These are phyloP conservation scores for Fusarium sp. DNA, from an alignment of 2,329 filamentous ascomycete genomes.

Conservation along the genomic window DNA sequence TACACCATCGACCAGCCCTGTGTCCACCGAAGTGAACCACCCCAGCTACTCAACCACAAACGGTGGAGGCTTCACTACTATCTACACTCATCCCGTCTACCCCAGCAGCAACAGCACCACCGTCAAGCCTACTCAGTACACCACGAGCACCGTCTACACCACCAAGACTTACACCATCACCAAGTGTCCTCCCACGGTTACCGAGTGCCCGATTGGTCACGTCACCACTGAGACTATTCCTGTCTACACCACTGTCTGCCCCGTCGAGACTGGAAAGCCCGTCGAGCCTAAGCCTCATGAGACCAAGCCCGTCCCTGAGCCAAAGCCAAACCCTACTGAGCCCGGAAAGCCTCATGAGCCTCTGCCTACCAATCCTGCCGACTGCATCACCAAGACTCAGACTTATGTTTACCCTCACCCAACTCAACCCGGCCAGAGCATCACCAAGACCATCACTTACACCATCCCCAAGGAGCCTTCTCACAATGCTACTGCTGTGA, in stretches of 20 bases:
- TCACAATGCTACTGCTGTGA: conserved; percentile 30
- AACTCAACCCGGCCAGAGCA: conserved; percentile 34
- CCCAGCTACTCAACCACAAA: conserved; percentile 41
- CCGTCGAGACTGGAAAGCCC: conserved; percentile 26
- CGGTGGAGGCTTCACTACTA: conserved; percentile 30
- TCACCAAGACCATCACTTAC: conserved; percentile 42
- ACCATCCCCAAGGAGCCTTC: conserved; percentile 32
- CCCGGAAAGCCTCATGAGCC: conserved; percentile 32
- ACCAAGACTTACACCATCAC: conserved; percentile 38
- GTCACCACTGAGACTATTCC: conserved; percentile 37
- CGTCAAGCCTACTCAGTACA: conserved; percentile 23
- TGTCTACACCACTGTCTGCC: conserved; percentile 37
- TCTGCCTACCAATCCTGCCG: conserved; percentile 28
- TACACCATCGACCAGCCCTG: conserved; percentile 30
- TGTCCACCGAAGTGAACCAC: conserved; percentile 49
- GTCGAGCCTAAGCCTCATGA: conserved; percentile 18
- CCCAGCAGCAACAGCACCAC: conserved; percentile 26
- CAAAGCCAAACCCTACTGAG: conserved; percentile 11
- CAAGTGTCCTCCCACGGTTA: conserved; percentile 27
- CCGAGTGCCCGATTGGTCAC: conserved; percentile 34
- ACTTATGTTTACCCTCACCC: conserved; percentile 42
- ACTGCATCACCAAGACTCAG: conserved; percentile 41
- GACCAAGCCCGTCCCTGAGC: conserved; percentile 30
- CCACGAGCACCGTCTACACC: conserved; percentile 34
- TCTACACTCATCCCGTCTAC: conserved; percentile 35